Conservation (phyloP, 345 rosid genomes). For the Populus nigra region DNA sequence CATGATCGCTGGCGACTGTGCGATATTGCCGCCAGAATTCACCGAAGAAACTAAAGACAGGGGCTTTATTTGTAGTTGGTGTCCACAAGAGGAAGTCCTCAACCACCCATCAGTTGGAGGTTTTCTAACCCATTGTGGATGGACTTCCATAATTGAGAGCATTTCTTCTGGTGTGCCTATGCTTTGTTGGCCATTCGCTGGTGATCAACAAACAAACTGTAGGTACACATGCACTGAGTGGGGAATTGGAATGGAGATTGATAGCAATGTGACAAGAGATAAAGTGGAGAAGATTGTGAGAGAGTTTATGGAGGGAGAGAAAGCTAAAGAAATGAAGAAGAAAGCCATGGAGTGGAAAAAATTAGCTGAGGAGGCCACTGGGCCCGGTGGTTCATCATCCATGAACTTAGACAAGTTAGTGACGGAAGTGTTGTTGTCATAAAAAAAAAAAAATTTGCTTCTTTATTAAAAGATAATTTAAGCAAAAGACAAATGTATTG, state of each 20-base stretch:
- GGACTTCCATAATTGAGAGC: conserved; percentile 20
- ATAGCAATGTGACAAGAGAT: neutral
- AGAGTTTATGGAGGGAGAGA: neutral
- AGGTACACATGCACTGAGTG: conserved; percentile 8
- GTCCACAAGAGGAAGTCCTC: neutral
- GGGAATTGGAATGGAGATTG: conserved; percentile 20
- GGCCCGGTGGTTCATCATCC: neutral
- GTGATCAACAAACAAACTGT: conserved; percentile 15
- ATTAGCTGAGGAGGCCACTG: neutral
- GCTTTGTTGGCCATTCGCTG: conserved; percentile 19
- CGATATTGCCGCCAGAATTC: neutral
- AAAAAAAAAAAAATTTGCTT: too few species aligned
- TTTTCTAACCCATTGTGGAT: neutral
- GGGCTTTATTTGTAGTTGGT: neutral
- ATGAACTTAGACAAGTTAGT: conserved; percentile 1
- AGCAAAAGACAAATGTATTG: neutral
- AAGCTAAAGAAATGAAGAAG: neutral
- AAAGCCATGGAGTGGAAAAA: neutral
- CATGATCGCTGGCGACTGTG: neutral
- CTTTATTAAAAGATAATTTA: neutral
- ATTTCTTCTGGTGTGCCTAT: conserved; percentile 10
- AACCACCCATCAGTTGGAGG: neutral
- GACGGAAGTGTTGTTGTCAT: neutral
- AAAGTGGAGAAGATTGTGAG: neutral
- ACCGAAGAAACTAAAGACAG: neutral